These are phyloP conservation scores for Tolypocladium ophioglossoides DNA, from an alignment of 2,329 filamentous ascomycete genomes.

Conservation along the genomic window DNA sequence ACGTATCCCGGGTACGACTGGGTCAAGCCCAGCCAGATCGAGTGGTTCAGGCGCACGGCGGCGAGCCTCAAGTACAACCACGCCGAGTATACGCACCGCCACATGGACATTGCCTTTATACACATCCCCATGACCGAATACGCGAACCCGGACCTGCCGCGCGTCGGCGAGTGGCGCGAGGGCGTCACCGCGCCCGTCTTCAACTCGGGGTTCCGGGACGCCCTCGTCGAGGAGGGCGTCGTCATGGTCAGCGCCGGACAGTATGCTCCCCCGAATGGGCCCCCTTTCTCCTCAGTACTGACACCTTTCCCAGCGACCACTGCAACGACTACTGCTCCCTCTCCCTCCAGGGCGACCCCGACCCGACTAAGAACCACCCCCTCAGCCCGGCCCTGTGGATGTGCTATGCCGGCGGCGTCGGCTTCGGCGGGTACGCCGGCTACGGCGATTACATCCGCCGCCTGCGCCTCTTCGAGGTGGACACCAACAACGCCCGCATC, in stretches of 20 bases:
- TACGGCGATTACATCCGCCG: slow-evolving; percentile 79
- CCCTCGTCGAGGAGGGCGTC: slow-evolving; percentile 74
- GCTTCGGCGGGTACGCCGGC: slow-evolving; percentile 91
- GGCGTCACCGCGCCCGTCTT: slow-evolving; percentile 76
- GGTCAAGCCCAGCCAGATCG: slow-evolving; percentile 88
- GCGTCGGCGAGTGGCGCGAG: slow-evolving; percentile 64
- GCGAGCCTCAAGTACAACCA: slow-evolving; percentile 66
- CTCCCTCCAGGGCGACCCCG: slow-evolving; percentile 27
- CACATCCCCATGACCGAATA: slow-evolving; percentile 96
- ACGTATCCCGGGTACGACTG: slow-evolving; percentile 93
- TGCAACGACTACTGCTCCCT: slow-evolving; percentile 94
- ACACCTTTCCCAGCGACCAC: slow-evolving; percentile 54
- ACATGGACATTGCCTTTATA: slow-evolving; percentile 94
- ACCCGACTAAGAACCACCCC: slow-evolving; percentile 7
- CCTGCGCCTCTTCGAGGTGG: slow-evolving; percentile 82
- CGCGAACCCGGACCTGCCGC: slow-evolving; percentile 47
- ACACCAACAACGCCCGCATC: slow-evolving; percentile 82
- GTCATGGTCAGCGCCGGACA: slow-evolving; percentile 86
- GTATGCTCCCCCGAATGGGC: too few species aligned
- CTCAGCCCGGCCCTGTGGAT: slow-evolving; percentile 75
- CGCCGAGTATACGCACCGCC: slow-evolving; percentile 76
- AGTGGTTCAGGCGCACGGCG: slow-evolving; percentile 82
- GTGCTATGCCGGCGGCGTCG: slow-evolving; percentile 89
- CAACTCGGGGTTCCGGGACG: slow-evolving; percentile 89
- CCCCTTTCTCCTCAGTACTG: slow-evolving; percentile 6